phyloP scores from a whole-genome alignment of 441 rosid genomes.

The Erysimum pusillum region DNA sequence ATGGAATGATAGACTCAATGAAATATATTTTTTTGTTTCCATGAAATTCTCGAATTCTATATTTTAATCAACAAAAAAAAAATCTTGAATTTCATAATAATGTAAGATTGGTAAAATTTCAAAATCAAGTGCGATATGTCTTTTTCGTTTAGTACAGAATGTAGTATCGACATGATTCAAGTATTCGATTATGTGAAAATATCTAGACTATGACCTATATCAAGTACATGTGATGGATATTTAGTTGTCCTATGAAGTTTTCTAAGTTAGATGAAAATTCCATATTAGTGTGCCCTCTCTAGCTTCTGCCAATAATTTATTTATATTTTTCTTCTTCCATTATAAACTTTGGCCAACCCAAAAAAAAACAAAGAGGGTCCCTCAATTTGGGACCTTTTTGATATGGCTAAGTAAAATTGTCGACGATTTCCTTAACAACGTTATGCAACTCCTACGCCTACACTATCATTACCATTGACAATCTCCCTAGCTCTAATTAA shows the following conservation, averaged over 20 bases:
- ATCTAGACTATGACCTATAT: background rate
- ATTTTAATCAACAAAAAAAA: background rate
- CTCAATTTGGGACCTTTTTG: conserved; percentile 44
- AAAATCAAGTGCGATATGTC: background rate
- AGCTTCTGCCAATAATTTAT: background rate
- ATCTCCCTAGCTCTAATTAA: conserved; percentile 21
- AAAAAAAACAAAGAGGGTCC: conserved; percentile 37
- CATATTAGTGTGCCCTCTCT: conserved; percentile 26
- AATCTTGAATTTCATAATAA: background rate
- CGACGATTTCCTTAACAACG: conserved; percentile 50
- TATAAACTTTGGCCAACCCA: conserved; percentile 33
- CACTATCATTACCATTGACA: conserved; percentile 47
- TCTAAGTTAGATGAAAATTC: conserved; percentile 34
- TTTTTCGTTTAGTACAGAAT: background rate
- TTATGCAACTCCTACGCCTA: conserved; percentile 43
- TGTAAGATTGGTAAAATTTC: background rate
- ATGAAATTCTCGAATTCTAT: background rate
- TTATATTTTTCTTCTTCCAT: conserved; percentile 16
- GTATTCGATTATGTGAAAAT: background rate
- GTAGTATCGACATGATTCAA: conserved; percentile 1
- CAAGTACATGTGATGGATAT: conserved; percentile 36
- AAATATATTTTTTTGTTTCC: background rate
- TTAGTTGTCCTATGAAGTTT: conserved; percentile 21
- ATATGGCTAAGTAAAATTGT: conserved; percentile 53
- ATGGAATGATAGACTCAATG: background rate